Evolutionary conservation across 2,329 filamentous ascomycete species (phyloP), one percentile per base, ranked within the genome.

Genomic region (Fusarium verrucosum): DNA sequence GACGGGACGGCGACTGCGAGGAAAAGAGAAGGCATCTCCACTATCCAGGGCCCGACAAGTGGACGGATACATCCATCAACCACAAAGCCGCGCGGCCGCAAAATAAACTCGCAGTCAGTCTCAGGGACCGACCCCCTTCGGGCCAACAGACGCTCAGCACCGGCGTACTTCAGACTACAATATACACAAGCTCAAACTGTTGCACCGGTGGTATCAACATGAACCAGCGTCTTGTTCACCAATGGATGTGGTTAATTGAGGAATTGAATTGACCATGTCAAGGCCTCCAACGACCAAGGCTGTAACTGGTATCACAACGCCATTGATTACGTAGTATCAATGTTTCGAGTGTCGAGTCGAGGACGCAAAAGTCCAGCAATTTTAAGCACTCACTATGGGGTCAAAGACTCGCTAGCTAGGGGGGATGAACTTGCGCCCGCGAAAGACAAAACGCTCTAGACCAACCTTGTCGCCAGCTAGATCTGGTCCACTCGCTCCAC

Each of bases 21-120:
- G 62, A 58, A 66, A 66, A 66, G 56, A 65, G 57, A 65, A 44
- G 57, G 35, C 62, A 49, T 58, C 50, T 38, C 61, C 61, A 51
- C 61, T 62, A 28, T n/a, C 41, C 51, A 58, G 57, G 57, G 50
- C 62, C 59, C 46, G 53, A 58, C 37, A 35, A 66, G 46, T 65
- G 62, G 62, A 66, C 41, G 58, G 52, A 57, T 40, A 57, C 42
- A 50, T 37, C 56, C 43, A 62, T 62, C 49, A 55, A 41, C 42
- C 58, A 23, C 45, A 49, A 65, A 65, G 62, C 62, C 62, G 62
- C 62, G 62, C 62, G 62, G 57, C 62, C 62, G 42, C 62, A 65
- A 51, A 66, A 65, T 65, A 66, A 58, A 66, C 62, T 65, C 57
- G 35, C 61, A 62, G 62, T 62, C 45, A 51, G 62, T 62, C 61